A percentile compares a stretch with the other conserved stretches of the same genome.
Evolutionary conservation across 805 yeast genomes (phyloP).

Genomic region (Cyberlindnera amylophila): DNA sequence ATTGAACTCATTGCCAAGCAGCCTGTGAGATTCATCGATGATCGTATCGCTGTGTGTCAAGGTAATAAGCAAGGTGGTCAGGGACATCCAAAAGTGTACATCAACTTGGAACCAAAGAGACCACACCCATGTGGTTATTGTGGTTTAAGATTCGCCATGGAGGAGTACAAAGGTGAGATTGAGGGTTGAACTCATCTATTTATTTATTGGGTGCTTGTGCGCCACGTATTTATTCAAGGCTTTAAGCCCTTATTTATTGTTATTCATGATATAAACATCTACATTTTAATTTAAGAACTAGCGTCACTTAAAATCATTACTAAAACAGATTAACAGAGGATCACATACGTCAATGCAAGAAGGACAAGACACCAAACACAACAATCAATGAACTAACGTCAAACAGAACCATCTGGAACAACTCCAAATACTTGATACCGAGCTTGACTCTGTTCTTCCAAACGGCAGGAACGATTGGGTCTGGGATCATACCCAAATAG

Average conservation of each 20-base stretch:
- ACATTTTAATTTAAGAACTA: too few relatives aligned
- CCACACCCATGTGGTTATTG: conserved; percentile 79
- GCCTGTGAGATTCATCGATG: conserved; percentile 60
- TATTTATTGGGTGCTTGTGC: not conserved
- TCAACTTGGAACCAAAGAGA: conserved; percentile 74
- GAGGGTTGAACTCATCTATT: conserved; percentile 4
- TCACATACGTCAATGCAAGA: conserved; percentile 9
- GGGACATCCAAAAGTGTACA: conserved; percentile 82
- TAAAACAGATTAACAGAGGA: not conserved
- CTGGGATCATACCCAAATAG: conserved; percentile 22
- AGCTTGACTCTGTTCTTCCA: conserved; percentile 23
- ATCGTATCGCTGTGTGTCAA: conserved; percentile 73
- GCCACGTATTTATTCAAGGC: conserved; percentile 6
- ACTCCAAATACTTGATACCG: conserved; percentile 24
- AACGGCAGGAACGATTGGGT: conserved; percentile 11
- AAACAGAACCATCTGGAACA: conserved; percentile 22
- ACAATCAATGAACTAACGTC: conserved; percentile 23
- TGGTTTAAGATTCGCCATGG: conserved; percentile 53
- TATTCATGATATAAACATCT: too few relatives aligned
- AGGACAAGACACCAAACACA: conserved; percentile 21
- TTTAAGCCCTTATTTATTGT: not conserved
- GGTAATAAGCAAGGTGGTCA: conserved; percentile 70
- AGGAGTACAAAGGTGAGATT: conserved; percentile 17
- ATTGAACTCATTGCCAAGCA: conserved; percentile 75
- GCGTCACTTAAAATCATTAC: too few relatives aligned